Evolutionary conservation across 2,329 filamentous ascomycete genomes (phyloP).

Genomic region (Penicillium sp.): DNA sequence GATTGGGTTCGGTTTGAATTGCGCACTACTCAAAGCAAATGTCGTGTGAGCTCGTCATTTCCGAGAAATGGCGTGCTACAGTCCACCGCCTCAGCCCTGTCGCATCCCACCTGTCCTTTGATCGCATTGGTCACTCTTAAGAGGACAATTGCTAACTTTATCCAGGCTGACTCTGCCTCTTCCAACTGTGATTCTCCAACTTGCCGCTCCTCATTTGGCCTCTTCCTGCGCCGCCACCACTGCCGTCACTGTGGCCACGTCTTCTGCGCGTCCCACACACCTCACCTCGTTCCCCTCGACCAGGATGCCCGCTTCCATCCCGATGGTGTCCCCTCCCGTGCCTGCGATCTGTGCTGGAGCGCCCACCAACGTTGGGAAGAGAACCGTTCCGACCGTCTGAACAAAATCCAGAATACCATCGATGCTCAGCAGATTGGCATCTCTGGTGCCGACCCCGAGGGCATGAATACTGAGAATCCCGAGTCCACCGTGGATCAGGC

Average conservation of each 20-base stretch:
- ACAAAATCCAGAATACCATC: slow-evolving; percentile 41
- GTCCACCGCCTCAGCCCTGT: not conserved
- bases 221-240: slow-evolving; percentile 57
- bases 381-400: slow-evolving; percentile 41
- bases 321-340: slow-evolving; percentile 46
- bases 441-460: slow-evolving; percentile 17
- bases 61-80: slow-evolving; percentile 22
- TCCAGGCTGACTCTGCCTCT: slow-evolving; percentile 51
- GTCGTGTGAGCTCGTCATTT: slow-evolving; percentile 21
- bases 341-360: slow-evolving; percentile 54
- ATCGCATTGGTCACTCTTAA: not conserved
- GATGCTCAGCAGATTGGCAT: slow-evolving; percentile 21
- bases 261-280: slow-evolving; percentile 54
- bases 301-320: slow-evolving; percentile 58
- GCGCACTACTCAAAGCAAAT: slow-evolving; percentile 16
- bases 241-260: slow-evolving; percentile 59
- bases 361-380: slow-evolving; percentile 52
- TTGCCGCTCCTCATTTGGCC: slow-evolving; percentile 51
- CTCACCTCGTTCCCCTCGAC: slow-evolving; percentile 51
- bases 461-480: slow-evolving; percentile 16
- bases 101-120: not conserved
- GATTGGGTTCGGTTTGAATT: slow-evolving; percentile 6
- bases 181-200: slow-evolving; percentile 49
- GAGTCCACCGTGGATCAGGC: slow-evolving; percentile 20
- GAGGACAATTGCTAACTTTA: slow-evolving; percentile 12